Evolutionary conservation across 2,329 filamentous ascomycete species (phyloP).

Genomic region (Claviceps quebecensis): DNA sequence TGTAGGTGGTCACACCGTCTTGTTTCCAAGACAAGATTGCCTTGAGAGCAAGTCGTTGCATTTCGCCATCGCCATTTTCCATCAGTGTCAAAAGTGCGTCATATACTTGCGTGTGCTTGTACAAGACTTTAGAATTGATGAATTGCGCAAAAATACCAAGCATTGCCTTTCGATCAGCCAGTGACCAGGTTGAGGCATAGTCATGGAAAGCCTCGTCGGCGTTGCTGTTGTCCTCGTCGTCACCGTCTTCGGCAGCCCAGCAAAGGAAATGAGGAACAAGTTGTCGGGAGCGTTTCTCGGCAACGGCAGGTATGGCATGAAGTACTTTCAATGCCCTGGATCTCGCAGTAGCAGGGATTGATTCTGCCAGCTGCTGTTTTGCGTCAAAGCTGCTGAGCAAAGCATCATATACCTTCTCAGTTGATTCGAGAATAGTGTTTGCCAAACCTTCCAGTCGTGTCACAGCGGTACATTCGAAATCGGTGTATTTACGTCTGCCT

Average conservation of each 20-base stretch:
- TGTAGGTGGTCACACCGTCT: slow-evolving; percentile 58
- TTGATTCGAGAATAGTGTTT: slow-evolving; percentile 34
- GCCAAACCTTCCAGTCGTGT: slow-evolving; percentile 41
- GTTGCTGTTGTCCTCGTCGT: slow-evolving; percentile 19
- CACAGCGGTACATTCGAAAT: slow-evolving; percentile 78
- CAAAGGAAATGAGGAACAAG: slow-evolving; percentile 76
- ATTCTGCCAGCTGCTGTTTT: slow-evolving; percentile 41
- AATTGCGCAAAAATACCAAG: slow-evolving; percentile 75
- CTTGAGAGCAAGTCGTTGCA: slow-evolving; percentile 75
- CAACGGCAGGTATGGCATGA: slow-evolving; percentile 56
- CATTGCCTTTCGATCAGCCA: slow-evolving; percentile 73
- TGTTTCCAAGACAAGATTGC: slow-evolving; percentile 84
- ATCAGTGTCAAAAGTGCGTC: slow-evolving; percentile 60
- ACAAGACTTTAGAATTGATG: slow-evolving; percentile 72
- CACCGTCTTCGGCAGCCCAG: slow-evolving; percentile 51
- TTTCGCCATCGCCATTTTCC: slow-evolving; percentile 76
- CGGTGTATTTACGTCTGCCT: slow-evolving; percentile 35
- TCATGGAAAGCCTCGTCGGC: slow-evolving; percentile 22
- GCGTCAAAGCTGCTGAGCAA: slow-evolving; percentile 52
- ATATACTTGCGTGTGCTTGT: slow-evolving; percentile 62
- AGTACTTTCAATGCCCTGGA: slow-evolving; percentile 71
- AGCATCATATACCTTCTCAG: slow-evolving; percentile 38
- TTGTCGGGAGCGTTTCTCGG: slow-evolving; percentile 73
- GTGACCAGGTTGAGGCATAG: slow-evolving; percentile 43
- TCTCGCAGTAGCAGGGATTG: slow-evolving; percentile 44